Evolutionary conservation across 2,329 filamentous ascomycete genomes (phyloP), one percentile per base, ranked within the genome.

Genomic region (Trichoderma afroharzianum): DNA sequence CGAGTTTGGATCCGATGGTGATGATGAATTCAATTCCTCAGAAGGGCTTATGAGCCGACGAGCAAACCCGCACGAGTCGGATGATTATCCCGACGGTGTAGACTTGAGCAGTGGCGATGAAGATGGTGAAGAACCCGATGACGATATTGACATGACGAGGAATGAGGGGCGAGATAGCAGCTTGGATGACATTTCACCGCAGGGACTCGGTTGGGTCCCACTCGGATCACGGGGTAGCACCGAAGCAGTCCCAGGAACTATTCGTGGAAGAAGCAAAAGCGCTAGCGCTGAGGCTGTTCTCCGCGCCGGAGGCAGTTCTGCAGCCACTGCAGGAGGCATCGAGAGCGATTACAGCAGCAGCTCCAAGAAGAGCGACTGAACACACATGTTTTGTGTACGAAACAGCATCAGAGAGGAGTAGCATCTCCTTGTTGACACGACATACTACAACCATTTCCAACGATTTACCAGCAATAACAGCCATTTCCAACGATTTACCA

Each of bases 41-140:
- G 78, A 78, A 55, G 76, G 76, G 21, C 64, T 79, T 18, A 78
- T 78, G n/a, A 81, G 80, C 14, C 80, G 77, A 14, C 77, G 75
- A 14, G 80, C 78, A 1, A 80, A 82, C 50, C 78, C 78, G 0
- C 81, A 83, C 50, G 80, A 81, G 1, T 83, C 84, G 1, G 81
- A 83, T 18, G 80, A 80, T 18, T 85, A 83, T 67, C 80, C 82
- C 2, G 81, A 83, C 8, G 80, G 80, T 1, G 80, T 80, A 6
- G 81, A 82, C 18, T 75, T 83, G 33, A 81, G 76, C 58, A 85
- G 83, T 6, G 81, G 79, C 1, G 84, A 84, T 7, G 82, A 84
- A 66, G 81, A 83, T 33, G 81, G 80, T 3, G 81, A 81, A 24
- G 81, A 82, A n/a, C 80, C 80, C 2, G 81, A 82, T 6, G 78